Base-by-base conservation (phyloP, 371 early-diverging fungal genomes). In the Ecytonucleospora hepatopenaei region DNA sequence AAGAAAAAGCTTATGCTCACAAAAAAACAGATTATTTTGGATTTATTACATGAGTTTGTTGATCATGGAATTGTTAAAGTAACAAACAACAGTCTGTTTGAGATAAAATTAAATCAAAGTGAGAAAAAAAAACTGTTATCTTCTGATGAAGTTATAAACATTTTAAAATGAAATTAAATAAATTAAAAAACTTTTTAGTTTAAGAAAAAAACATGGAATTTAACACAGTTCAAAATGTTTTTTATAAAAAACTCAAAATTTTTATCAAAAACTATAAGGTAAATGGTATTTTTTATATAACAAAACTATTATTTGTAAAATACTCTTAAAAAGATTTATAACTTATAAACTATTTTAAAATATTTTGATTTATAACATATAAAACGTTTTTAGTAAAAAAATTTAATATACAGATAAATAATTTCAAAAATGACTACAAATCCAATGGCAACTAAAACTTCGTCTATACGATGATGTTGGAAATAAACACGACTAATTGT, bases 31-130 rank as follows among this genome's bases (percentile, higher is more conserved):
- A 31, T 54, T 17, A 4, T 71, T 40, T 28, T 62, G 32, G 34
- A 65, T 8, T 59, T 59, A 23, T 40, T 75, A 23, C 15, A 19
- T 53, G 75, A 75, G 34, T 75, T 75, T 62, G 46, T 75, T 62
- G 71, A 71, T 55, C 75, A 75, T 60, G 30, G 62, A 23, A 71
- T 75, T 16, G 35, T 75, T 4, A 75, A 66, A 66, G 54, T 62
- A 24, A 67, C 16, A 21, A 67, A 70, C 49, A 23, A 48, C 0
- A 3, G 21, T 3, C 35, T 54, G 24, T 62, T 73, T n/a, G 35
- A 31, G 5, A 40, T 73, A 31, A 34, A 47, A 19, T 23, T 73
- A 33, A 48, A 59, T 23, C 5, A 48, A 19, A 31, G 27, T 5
- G 70, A 70, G 17, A 59, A 17, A 19, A 60, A 51, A n/a, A 40